Percentiles rank a stretch among this genome's conserved stretches.
Conservation (phyloP, 768 basidiomycete species). For the Leccinum aurantiacum region DNA sequence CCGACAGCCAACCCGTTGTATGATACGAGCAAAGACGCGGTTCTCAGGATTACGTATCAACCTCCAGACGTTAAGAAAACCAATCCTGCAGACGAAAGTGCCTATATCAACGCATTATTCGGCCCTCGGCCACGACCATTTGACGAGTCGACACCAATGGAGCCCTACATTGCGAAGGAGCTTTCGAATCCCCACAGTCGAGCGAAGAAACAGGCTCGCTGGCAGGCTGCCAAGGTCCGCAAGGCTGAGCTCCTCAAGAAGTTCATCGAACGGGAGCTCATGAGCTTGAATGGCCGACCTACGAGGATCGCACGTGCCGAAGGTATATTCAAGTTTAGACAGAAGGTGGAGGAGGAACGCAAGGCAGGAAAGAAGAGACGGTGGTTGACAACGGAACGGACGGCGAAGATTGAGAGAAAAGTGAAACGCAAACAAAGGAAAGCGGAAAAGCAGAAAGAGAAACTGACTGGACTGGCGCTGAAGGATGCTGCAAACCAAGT, state of each 20-base stretch:
- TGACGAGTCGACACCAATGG: conserved; percentile 58
- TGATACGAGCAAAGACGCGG: conserved; percentile 63
- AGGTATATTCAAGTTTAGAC: conserved; percentile 72
- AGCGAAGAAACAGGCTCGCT: conserved; percentile 77
- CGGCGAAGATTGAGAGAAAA: conserved; percentile 39
- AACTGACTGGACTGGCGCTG: conserved; percentile 51
- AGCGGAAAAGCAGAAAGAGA: conserved; percentile 49
- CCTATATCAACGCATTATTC: conserved; percentile 55
- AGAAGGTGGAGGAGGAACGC: conserved; percentile 54
- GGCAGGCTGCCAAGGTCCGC: conserved; percentile 56
- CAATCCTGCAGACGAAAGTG: conserved; percentile 47
- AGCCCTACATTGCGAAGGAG: conserved; percentile 64
- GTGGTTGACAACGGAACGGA: conserved; percentile 40
- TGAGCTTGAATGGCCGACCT: conserved; percentile 59
- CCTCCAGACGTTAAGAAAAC: conserved; percentile 48
- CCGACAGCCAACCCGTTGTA: conserved; percentile 42
- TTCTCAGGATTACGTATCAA: conserved; percentile 68
- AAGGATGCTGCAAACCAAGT: conserved; percentile 59
- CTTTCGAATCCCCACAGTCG: conserved; percentile 81
- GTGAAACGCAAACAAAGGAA: conserved; percentile 44
- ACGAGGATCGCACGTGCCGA: conserved; percentile 66
- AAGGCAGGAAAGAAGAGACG: conserved; percentile 62
- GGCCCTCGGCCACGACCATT: conserved; percentile 43
- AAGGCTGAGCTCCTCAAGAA: conserved; percentile 51
- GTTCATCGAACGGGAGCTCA: conserved; percentile 53